Evolutionary conservation across 176 grass and related monocot genomes (phyloP).

Genomic region (Aegilops sharonensis): DNA sequence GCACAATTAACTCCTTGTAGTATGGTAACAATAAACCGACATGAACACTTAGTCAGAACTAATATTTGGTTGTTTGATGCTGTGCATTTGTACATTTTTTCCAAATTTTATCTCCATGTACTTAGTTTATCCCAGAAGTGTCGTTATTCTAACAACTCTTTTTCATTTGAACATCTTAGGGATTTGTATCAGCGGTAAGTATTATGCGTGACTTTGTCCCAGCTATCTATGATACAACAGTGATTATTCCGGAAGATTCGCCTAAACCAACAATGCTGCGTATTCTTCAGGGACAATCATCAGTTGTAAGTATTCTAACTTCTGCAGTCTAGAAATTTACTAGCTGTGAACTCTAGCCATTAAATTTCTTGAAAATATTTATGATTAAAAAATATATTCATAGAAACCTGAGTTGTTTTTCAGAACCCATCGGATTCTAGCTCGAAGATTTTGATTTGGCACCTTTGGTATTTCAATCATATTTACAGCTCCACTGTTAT

Average conservation of each 20-base stretch:
- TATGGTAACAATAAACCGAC: not conserved
- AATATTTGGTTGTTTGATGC: not conserved
- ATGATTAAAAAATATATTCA: not conserved
- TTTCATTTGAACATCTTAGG: conserved; percentile 49
- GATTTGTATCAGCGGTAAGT: conserved; percentile 92
- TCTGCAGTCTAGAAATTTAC: not conserved
- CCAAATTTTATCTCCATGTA: conserved; percentile 3
- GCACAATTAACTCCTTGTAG: not conserved
- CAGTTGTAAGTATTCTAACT: conserved; percentile 61
- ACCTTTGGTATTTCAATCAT: not conserved
- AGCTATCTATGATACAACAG: conserved; percentile 91
- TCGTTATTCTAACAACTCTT: conserved; percentile 16
- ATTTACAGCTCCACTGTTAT: not conserved
- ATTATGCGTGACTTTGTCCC: conserved; percentile 93
- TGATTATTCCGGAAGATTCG: conserved; percentile 88
- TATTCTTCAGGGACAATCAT: conserved; percentile 87
- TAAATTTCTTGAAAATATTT: not conserved
- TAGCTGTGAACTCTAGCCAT: not conserved
- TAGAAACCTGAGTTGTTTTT: conserved; percentile 1
- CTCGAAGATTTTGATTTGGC: not conserved
- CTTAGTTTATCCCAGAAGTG: not conserved
- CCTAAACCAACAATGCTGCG: conserved; percentile 95
- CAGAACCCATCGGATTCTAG: not conserved
- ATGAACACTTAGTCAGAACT: not conserved
- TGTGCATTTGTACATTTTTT: not conserved